Base-by-base conservation (phyloP, 2,329 filamentous ascomycete genomes). In the Aphanocladium album region DNA sequence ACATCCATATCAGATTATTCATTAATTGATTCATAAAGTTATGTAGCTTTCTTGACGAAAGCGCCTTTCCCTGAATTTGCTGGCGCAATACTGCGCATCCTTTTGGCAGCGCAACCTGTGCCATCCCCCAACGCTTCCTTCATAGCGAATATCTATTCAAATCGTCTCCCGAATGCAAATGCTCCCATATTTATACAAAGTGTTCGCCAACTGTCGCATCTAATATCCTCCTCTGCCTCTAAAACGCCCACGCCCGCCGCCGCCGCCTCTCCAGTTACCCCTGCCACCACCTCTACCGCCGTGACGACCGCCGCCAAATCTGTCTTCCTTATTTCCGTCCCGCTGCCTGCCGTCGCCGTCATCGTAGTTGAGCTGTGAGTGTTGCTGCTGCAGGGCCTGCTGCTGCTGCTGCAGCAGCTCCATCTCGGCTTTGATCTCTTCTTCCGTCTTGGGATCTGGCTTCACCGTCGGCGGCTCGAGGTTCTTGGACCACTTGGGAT, bases 401-500 rank as follows among this genome's bases (percentile, higher is more conserved):
- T 77, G 74, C 46, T 73, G 69, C 19, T 76, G 76, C 19, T 75
- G 76, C 6, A 79, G 75, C 54, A 62, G 67, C 43, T 64, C 56
- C 59, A 65, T 62, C 25, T 72, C 77, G 65, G 64, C 73, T 66
- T 64, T 67, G 5, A 63, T 43, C 21, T 74, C 73, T 23, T 79
- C 83, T 73, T 77, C 83, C 66, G 86, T 84, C 57, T 60, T 60
- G 67, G 86, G 84, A 57, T 85, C 83, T 17, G 83, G 79, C 78
- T 88, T 90, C 64, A 89, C 86, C 33, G 84, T 84, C 8, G 89
- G 91, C 78, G 88, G 89, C 72, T 91, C 88, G 43, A 92, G 77
- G 64, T 93, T 87, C 69, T 85, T 84, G 25, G 87, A 85, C 87
- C 91, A 98, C 62, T 87, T 83, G 3, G 93, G 87, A 74, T 99